Percentiles rank a stretch among this genome's conserved stretches.
phyloP scores from a whole-genome alignment of 1,284 basidiomycete genomes.

The Irpex sp. region DNA sequence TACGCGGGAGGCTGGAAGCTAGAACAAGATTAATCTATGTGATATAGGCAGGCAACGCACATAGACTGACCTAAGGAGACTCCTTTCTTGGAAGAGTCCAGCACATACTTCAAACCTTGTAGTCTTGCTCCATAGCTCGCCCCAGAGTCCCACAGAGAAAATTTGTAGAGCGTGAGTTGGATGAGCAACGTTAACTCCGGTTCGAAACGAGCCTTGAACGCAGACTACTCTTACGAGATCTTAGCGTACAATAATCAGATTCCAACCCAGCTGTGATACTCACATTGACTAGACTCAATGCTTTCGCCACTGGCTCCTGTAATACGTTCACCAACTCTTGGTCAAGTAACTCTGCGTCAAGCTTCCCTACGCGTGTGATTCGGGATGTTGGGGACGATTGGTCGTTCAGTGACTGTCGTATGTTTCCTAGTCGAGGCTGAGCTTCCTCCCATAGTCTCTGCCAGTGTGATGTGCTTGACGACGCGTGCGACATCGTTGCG shows the following conservation, averaged over 20 bases:
- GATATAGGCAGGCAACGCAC: not conserved
- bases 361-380: conserved; percentile 87
- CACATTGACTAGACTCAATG: conserved; percentile 80
- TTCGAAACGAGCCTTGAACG: conserved; percentile 76
- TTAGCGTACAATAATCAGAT: not conserved
- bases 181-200: conserved; percentile 87
- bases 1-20: conserved; percentile 66
- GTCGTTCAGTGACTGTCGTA: conserved; percentile 47
- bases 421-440: conserved; percentile 58
- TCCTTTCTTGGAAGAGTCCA: not conserved
- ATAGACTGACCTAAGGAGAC: conserved; percentile 10
- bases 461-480: conserved; percentile 44
- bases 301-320: conserved; percentile 84
- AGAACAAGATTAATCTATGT: conserved; percentile 10
- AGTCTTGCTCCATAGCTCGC: conserved; percentile 93
- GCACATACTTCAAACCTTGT: conserved; percentile 82
- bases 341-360: conserved; percentile 94
- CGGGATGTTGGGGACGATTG: conserved; percentile 45
- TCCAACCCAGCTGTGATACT: conserved; percentile 30
- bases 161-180: conserved; percentile 84
- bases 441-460: conserved; percentile 73
- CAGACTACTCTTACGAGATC: conserved; percentile 48
- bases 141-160: conserved; percentile 85
- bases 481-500: conserved; percentile 20
- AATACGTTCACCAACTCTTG: conserved; percentile 89